phyloP scores from a whole-genome alignment of 257 asterid genomes.

The Fraxinus quadrangulata region DNA sequence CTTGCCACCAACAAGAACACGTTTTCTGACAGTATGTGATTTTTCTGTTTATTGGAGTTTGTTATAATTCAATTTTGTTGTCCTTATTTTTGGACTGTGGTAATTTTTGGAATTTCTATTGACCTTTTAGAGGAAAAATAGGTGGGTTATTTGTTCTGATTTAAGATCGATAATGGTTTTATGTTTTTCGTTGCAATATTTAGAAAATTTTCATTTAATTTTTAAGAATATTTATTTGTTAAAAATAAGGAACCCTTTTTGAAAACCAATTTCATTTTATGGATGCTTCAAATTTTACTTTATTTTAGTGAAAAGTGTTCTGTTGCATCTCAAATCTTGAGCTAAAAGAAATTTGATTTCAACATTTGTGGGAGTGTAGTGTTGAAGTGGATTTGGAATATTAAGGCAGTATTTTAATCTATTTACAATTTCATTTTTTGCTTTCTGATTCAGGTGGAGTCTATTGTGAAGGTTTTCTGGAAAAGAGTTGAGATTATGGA shows the following conservation, averaged over 20 bases:
- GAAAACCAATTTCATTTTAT: not conserved
- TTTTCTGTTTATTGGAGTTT: not conserved
- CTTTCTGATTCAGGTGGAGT: constrained; percentile 13
- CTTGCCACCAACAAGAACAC: constrained; percentile 37
- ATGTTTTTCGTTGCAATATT: not conserved
- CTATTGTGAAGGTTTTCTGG: constrained; percentile 6
- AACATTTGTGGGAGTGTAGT: not conserved
- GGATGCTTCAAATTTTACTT: not conserved
- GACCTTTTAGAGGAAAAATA: not conserved
- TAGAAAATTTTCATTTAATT: not conserved
- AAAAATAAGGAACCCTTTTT: not conserved
- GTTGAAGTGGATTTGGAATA: not conserved
- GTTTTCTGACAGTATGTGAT: constrained; percentile 40
- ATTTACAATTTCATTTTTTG: not conserved
- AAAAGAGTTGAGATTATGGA: not conserved
- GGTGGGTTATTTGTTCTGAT: not conserved
- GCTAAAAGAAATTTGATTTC: not conserved
- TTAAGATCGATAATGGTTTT: not conserved
- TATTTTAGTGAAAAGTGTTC: not conserved
- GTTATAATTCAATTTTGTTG: not conserved
- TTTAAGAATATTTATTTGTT: not conserved
- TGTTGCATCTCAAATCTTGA: not conserved
- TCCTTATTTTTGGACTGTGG: not conserved
- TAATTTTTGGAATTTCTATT: not conserved
- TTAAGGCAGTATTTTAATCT: not conserved